Conservation (phyloP, 768 basidiomycete species). For the Phaeolepiota aurea region DNA sequence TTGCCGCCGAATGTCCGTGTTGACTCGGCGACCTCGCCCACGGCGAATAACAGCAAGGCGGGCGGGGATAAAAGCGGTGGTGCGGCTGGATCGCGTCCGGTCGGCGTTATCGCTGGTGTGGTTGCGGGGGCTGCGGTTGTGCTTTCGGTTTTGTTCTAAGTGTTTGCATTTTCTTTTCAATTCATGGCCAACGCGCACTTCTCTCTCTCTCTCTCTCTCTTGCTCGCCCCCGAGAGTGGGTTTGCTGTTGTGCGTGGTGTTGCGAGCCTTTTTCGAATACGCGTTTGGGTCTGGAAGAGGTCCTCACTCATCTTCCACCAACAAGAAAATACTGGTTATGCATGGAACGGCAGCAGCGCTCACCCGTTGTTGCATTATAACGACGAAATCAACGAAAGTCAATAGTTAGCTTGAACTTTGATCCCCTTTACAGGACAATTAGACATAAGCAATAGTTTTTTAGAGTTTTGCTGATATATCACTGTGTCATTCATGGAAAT, state of each 20-base stretch:
- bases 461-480: too few species aligned
- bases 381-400: too few species aligned
- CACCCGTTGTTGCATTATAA: neutral
- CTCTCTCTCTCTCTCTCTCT: constrained; percentile 48
- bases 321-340: constrained; percentile 47
- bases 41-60: constrained; percentile 8
- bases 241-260: constrained; percentile 25
- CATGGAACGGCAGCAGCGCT: constrained; percentile 47
- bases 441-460: too few species aligned
- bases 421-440: too few species aligned
- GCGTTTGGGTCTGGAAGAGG: constrained; percentile 44
- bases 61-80: constrained; percentile 4
- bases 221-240: constrained; percentile 42
- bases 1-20: constrained; percentile 46
- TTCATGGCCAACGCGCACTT: too few species aligned
- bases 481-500: too few species aligned
- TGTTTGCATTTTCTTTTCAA: constrained; percentile 26
- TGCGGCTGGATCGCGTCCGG: constrained; percentile 1
- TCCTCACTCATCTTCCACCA: constrained; percentile 68
- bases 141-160: constrained; percentile 43
- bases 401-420: too few species aligned
- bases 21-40: constrained; percentile 19
- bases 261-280: constrained; percentile 15
- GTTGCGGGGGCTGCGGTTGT: constrained; percentile 45
- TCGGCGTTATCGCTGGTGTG: constrained; percentile 36